Evolutionary conservation across 176 grass and related monocot species (phyloP).

Genomic region (Panicum miliaceum): DNA sequence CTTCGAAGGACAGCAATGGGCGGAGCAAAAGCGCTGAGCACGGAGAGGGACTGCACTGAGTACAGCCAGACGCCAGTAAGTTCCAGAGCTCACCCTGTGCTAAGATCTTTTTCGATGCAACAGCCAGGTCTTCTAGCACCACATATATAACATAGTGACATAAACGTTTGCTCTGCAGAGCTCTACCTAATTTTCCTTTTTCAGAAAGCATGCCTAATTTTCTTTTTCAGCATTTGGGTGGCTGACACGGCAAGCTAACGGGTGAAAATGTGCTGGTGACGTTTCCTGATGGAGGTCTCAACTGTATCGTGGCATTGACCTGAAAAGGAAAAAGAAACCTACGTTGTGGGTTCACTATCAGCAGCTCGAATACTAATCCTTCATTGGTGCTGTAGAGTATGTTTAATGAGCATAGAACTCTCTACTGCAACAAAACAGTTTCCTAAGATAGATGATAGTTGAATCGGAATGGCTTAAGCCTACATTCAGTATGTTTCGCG

Average conservation of each 20-base stretch:
- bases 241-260: slow-evolving; percentile 30
- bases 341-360: slow-evolving; percentile 8
- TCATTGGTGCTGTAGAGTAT: slow-evolving; percentile 17
- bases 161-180: not conserved
- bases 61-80: slow-evolving; percentile 48
- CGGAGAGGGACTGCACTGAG: not conserved
- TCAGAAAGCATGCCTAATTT: slow-evolving; percentile 26
- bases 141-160: slow-evolving; percentile 3
- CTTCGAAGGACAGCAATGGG: slow-evolving; percentile 79
- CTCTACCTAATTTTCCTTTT: slow-evolving; percentile 22
- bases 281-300: slow-evolving; percentile 1
- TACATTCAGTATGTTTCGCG: not conserved
- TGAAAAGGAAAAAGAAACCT: not conserved
- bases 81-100: not conserved
- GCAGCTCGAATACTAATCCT: not conserved
- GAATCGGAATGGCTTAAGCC: not conserved
- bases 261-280: not conserved
- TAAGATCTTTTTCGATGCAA: slow-evolving; percentile 37
- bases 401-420: slow-evolving; percentile 15
- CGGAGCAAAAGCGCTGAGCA: slow-evolving; percentile 66
- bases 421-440: not conserved
- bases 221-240: slow-evolving; percentile 21
- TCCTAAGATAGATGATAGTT: not conserved
- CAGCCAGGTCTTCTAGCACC: slow-evolving; percentile 12
- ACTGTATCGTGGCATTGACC: slow-evolving; percentile 1